Conservation (phyloP, 1,284 basidiomycete genomes). For the Rhodotorula sp. region DNA sequence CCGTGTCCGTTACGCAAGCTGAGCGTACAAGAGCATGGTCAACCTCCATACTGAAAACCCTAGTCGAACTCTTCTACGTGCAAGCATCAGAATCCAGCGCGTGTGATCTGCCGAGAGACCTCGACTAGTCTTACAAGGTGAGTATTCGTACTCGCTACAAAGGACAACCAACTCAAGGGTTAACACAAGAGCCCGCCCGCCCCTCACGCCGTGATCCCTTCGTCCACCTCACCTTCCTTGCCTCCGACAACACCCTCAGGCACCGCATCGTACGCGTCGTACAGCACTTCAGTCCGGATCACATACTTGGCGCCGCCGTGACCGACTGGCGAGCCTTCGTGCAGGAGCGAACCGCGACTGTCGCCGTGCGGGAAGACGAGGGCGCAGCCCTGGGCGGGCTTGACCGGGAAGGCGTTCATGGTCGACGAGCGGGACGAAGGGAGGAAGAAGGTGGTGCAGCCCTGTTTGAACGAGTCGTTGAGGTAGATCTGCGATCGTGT, state of each 20-base stretch:
- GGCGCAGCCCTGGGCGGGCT: conserved; percentile 56
- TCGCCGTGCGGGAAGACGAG: conserved; percentile 57
- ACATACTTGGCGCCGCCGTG: conserved; percentile 51
- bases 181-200: too few relatives aligned
- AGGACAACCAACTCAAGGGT: too few relatives aligned
- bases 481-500: conserved; percentile 53
- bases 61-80: too few relatives aligned
- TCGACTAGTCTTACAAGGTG: too few relatives aligned
- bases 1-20: too few relatives aligned
- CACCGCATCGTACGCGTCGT: conserved; percentile 4
- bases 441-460: conserved; percentile 59
- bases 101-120: too few relatives aligned
- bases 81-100: too few relatives aligned
- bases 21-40: too few relatives aligned
- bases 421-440: conserved; percentile 52
- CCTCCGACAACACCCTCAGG: background rate
- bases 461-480: conserved; percentile 55
- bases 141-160: too few relatives aligned
- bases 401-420: conserved; percentile 56
- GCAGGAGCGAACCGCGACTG: conserved; percentile 30
- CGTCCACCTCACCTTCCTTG: conserved; percentile 4
- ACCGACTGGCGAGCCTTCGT: conserved; percentile 49
- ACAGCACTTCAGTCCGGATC: conserved; percentile 49
- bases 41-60: too few relatives aligned
- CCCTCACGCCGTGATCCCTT: conserved; percentile 2